Percentiles rank a stretch among this genome's conserved stretches.
Conservation (phyloP, 2,329 filamentous ascomycete genomes). For the Arthrinium puccinioides region DNA sequence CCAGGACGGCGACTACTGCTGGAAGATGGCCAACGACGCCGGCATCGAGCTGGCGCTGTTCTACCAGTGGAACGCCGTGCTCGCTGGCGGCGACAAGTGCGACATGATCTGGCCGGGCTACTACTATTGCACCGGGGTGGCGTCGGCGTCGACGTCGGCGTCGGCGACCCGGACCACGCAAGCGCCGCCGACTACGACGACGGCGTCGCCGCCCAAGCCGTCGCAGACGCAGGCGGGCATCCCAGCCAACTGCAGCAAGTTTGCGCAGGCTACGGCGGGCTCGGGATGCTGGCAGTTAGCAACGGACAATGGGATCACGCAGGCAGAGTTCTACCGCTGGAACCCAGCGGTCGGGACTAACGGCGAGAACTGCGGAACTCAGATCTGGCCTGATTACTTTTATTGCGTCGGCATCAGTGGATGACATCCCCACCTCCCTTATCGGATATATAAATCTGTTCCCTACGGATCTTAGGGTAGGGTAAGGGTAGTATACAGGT, state of each 20-base stretch:
- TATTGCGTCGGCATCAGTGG: too few species aligned
- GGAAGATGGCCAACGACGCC: slow-evolving; percentile 7
- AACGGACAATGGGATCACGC: background rate
- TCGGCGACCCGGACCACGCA: background rate
- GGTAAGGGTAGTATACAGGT: too few species aligned
- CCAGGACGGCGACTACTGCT: slow-evolving; percentile 8
- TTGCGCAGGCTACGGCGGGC: background rate
- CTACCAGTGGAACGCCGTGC: background rate
- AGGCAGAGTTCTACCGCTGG: background rate
- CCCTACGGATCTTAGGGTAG: too few species aligned
- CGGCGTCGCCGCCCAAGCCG: background rate
- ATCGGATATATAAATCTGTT: too few species aligned
- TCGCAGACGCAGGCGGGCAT: background rate
- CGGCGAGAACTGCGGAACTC: background rate
- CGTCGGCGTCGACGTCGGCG: background rate
- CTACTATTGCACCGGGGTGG: background rate
- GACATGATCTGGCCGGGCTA: background rate
- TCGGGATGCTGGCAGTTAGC: background rate
- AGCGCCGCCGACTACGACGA: background rate
- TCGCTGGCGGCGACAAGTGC: background rate
- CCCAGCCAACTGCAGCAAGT: background rate
- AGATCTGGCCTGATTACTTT: background rate
- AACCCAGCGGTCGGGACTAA: background rate
- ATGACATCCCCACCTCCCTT: too few species aligned
- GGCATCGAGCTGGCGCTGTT: slow-evolving; percentile 11